Evolutionary conservation across 2,329 filamentous ascomycete genomes (phyloP), one percentile per base, ranked within the genome.

Genomic region (Fusarium sp.): DNA sequence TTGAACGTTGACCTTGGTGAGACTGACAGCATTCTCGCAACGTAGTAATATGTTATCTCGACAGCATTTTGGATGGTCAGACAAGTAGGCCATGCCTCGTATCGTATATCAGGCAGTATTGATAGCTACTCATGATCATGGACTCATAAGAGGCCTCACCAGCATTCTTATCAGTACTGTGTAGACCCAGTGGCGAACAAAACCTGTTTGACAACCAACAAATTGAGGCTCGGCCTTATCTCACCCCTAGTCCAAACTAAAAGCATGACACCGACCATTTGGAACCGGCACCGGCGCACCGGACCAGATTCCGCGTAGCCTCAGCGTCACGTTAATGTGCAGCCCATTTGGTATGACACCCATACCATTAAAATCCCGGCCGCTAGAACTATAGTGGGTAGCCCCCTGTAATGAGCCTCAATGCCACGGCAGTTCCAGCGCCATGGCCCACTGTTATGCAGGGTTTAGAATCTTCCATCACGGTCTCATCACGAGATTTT

Each of bases 211-310:
- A 38, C 64, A 53, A 59, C 55, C 42, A 52, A 53, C 12, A 58
- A n/a, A 41, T 59, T 76, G 73, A 76, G 73, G 74, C 75, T 76
- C 75, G 71, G 74, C 53, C 68, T 75, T 76, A 76, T 74, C 74
- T 72, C 11, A 7, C 55, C 68, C 67, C 50, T 61, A 44, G 29
- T 15, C 18, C n/a, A 41, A 29, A 25, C 44, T 45, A 33, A 52
- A 38, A 47, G 31, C 10, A 31, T 27, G 53, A 56, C 47, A 39
- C 70, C 71, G 58, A 72, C 64, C 67, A 71, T 41, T 62, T 69
- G 70, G 70, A 47, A 58, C 72, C 52, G 59, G 65, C 49, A 39
- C 70, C 65, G 68, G 50, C 66, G 72, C 57, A 53, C 66, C 72
- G 65, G 74, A 57, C 38, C 50, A 33, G 36, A 7, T 49, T 57